Evolutionary conservation across 441 rosid species (phyloP).

Genomic region (Raphanus hybrid): DNA sequence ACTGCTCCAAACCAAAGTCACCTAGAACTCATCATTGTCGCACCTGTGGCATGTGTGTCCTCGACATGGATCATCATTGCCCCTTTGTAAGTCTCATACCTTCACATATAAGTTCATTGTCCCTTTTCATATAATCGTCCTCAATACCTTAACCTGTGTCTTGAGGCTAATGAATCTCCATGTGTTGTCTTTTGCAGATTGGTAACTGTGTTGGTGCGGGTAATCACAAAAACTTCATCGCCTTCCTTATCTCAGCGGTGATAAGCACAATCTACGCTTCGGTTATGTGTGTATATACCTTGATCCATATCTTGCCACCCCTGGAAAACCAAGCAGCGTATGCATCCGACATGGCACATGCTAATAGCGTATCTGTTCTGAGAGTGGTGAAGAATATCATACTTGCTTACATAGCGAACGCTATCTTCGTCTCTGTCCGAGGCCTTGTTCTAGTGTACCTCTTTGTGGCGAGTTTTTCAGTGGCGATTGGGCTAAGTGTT

Average conservation of each 20-base stretch:
- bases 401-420: conserved; percentile 57
- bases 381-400: conserved; percentile 52
- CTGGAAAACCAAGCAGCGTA: conserved; percentile 35
- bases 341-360: conserved; percentile 27
- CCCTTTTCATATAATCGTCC: too few relatives aligned
- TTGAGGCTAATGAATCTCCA: conserved; percentile 1
- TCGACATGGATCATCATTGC: conserved; percentile 99
- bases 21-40: conserved; percentile 91
- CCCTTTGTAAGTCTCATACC: conserved; percentile 54
- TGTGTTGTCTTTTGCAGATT: conserved; percentile 60
- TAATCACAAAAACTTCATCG: conserved; percentile 76
- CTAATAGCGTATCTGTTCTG: conserved; percentile 37
- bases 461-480: conserved; percentile 66
- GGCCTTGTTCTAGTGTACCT: conserved; percentile 81
- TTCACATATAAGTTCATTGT: too few relatives aligned
- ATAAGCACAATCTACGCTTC: conserved; percentile 67
- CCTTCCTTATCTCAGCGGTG: conserved; percentile 76
- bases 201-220: conserved; percentile 97
- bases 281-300: conserved; percentile 52
- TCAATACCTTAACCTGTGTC: not conserved
- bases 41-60: conserved; percentile 82
- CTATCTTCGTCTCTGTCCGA: conserved; percentile 61
- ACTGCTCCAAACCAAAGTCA: conserved; percentile 83
- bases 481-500: conserved; percentile 69
- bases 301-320: conserved; percentile 64